A percentile compares a stretch with the other conserved stretches of the same genome.
These are phyloP conservation scores for Barnettozyma vustinii DNA, from an alignment of 805 yeast genomes.

Conservation along the genomic window DNA sequence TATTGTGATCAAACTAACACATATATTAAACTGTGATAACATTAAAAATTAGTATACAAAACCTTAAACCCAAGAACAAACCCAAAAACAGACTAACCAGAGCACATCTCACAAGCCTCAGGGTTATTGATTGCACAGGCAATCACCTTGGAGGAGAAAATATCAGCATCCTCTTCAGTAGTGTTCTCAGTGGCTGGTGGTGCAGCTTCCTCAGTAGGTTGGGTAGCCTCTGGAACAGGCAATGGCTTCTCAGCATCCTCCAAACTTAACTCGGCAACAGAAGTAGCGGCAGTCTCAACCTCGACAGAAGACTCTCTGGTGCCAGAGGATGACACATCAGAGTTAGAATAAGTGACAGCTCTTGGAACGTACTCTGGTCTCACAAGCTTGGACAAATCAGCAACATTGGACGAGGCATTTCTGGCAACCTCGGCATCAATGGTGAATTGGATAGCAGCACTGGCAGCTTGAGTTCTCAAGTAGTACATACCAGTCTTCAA, in stretches of 20 bases:
- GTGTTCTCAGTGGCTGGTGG: conserved; percentile 25
- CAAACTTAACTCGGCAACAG: conserved; percentile 37
- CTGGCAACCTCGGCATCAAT: conserved; percentile 92
- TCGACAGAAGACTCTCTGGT: conserved; percentile 25
- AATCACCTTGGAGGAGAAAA: conserved; percentile 86
- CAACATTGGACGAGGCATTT: conserved; percentile 58
- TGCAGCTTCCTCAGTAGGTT: conserved; percentile 25
- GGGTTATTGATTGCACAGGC: conserved; percentile 98
- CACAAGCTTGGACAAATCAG: conserved; percentile 30
- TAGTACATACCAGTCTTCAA: conserved; percentile 98
- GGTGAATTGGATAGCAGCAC: conserved; percentile 91
- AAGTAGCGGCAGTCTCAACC: conserved; percentile 29
- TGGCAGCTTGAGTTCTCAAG: conserved; percentile 93
- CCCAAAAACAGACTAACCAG: conserved; percentile 53
- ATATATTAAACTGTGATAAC: conserved; percentile 5
- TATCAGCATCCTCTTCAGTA: conserved; percentile 57
- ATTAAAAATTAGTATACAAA: neutral
- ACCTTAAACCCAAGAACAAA: conserved; percentile 2
- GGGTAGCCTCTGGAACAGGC: conserved; percentile 20
- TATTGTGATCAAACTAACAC: too few species aligned
- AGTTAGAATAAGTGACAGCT: conserved; percentile 12
- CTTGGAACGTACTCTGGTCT: conserved; percentile 34
- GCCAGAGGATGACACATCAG: conserved; percentile 22
- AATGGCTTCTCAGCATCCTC: conserved; percentile 29
- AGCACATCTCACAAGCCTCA: conserved; percentile 98